phyloP scores from a whole-genome alignment of 163 green algal species.

The Picocystis sp. region DNA sequence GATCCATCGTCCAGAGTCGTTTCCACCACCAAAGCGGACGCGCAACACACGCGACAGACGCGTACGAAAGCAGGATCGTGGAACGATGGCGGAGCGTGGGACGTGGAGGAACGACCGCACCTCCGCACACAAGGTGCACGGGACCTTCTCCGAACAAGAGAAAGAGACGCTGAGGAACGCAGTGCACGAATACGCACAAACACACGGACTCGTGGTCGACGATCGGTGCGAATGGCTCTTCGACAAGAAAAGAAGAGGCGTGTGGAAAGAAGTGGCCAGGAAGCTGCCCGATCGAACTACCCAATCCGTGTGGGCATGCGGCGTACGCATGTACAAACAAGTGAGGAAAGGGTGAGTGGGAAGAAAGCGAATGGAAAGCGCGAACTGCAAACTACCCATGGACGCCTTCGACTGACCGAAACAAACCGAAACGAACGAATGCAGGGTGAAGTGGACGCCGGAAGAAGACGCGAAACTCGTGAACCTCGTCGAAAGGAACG shows the following conservation, averaged over 20 bases:
- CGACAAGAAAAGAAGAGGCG: constrained; percentile 12
- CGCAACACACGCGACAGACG: too few species aligned
- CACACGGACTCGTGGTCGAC: too few species aligned
- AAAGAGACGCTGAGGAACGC: constrained; percentile 30
- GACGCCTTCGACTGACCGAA: not conserved
- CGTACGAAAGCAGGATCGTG: too few species aligned
- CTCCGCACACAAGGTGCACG: constrained; percentile 10
- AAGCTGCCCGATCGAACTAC: constrained; percentile 41
- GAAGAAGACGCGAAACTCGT: constrained; percentile 35
- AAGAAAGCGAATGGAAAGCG: too few species aligned
- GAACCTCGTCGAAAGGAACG: constrained; percentile 24
- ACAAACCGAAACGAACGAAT: not conserved
- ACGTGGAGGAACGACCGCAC: too few species aligned
- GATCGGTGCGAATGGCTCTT: too few species aligned
- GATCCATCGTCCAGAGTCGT: too few species aligned
- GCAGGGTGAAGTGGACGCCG: constrained; percentile 27
- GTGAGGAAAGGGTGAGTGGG: constrained; percentile 1
- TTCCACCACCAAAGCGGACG: too few species aligned
- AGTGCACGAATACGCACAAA: constrained; percentile 13
- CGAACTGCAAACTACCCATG: too few species aligned
- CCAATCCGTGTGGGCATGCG: constrained; percentile 37
- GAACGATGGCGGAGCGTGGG: too few species aligned
- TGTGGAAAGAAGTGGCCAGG: constrained; percentile 24
- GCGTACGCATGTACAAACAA: constrained; percentile 37
- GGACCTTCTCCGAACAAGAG: constrained; percentile 34